Percentiles rank a stretch among this genome's conserved stretches.
Conservation (phyloP, 2,329 filamentous ascomycete species). For the Beauveria varroae region DNA sequence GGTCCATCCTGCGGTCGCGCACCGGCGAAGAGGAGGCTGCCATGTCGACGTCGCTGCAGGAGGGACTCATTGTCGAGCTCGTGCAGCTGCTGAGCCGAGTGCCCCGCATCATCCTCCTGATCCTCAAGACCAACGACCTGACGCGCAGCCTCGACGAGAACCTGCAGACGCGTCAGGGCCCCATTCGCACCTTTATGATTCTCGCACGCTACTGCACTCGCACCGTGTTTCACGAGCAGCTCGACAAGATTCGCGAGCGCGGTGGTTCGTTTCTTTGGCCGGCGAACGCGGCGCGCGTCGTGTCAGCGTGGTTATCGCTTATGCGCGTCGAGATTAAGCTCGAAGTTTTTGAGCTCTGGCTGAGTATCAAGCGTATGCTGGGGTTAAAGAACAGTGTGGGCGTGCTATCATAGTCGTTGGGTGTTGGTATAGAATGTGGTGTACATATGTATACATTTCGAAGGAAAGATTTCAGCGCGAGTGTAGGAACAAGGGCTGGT, state of each 20-base stretch:
- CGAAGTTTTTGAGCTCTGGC: constrained; percentile 55
- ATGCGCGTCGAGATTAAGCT: constrained; percentile 56
- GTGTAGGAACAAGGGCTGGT: too few relatives aligned
- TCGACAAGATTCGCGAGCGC: constrained; percentile 45
- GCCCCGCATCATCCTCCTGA: constrained; percentile 84
- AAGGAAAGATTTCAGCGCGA: too few relatives aligned
- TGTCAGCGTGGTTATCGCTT: constrained; percentile 51
- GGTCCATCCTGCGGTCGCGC: constrained; percentile 49
- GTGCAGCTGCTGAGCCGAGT: constrained; percentile 84
- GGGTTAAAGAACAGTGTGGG: constrained; percentile 24
- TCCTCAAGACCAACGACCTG: constrained; percentile 95
- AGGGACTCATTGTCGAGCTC: constrained; percentile 81
- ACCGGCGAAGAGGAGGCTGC: constrained; percentile 72
- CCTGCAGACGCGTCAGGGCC: constrained; percentile 64
- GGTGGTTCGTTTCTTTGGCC: constrained; percentile 52
- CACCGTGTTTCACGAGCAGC: constrained; percentile 57
- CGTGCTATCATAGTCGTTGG: background rate
- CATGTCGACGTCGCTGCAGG: constrained; percentile 77
- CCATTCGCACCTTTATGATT: constrained; percentile 59
- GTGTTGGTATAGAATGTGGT: background rate
- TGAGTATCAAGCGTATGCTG: constrained; percentile 44
- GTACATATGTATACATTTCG: constrained; percentile 1
- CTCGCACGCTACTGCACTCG: constrained; percentile 60
- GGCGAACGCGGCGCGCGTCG: constrained; percentile 43
- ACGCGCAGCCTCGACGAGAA: constrained; percentile 91